These are phyloP conservation scores for Larix kaempferi DNA, from an alignment of 75 land plant genomes.

Conservation along the genomic window DNA sequence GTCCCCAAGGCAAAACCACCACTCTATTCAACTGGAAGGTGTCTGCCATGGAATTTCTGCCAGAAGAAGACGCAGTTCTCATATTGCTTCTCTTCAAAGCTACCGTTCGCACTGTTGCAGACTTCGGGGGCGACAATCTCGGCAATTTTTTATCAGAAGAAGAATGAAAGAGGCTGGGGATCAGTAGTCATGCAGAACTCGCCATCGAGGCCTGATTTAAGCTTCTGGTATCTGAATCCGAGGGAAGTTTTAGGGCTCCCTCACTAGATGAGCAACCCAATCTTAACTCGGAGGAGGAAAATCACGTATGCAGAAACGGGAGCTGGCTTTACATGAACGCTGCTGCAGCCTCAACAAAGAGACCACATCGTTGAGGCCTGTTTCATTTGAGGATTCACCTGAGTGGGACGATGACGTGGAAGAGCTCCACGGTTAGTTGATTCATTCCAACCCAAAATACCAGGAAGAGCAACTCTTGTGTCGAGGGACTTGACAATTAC, in stretches of 20 bases:
- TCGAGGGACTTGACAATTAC: too few relatives aligned
- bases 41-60: conserved; percentile 67
- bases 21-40: conserved; percentile 87
- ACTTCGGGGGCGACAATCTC: conserved; percentile 51
- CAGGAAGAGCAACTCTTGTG: too few relatives aligned
- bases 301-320: conserved; percentile 9
- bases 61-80: conserved; percentile 82
- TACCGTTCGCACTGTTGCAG: conserved; percentile 55
- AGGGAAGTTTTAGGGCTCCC: conserved; percentile 15
- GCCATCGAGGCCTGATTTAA: conserved; percentile 10
- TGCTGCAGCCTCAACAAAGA: too few relatives aligned
- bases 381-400: too few relatives aligned
- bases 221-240: conserved; percentile 31
- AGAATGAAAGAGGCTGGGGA: conserved; percentile 78
- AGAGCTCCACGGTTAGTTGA: too few relatives aligned
- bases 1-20: conserved; percentile 77
- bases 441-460: too few relatives aligned
- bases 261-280: neutral
- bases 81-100: conserved; percentile 62
- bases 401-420: too few relatives aligned
- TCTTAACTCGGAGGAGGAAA: conserved; percentile 5
- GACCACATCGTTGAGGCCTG: too few relatives aligned
- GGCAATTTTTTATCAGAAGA: conserved; percentile 50
- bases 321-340: conserved; percentile 5
- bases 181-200: conserved; percentile 61